Evolutionary conservation across 768 basidiomycete species (phyloP), one percentile per base, ranked within the genome.

Genomic region (Mycena belliarum): DNA sequence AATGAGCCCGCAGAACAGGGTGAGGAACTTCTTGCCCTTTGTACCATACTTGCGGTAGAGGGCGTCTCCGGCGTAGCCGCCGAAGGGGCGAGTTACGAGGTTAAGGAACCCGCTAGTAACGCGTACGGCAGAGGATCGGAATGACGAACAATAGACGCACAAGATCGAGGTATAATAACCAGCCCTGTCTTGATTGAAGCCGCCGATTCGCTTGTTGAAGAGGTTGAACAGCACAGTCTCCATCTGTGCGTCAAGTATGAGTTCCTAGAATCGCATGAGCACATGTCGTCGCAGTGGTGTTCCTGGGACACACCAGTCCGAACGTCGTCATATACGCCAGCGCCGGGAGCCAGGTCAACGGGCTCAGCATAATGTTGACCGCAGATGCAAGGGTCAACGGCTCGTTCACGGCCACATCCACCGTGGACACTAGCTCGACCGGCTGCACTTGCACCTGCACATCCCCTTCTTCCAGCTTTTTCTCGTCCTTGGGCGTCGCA

Each of bases 261-360:
- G 75, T 67, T 86, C 85, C 56, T 57, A n/a, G n/a, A n/a, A n/a
- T n/a, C n/a, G n/a, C n/a, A n/a, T n/a, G n/a, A n/a, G n/a, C n/a
- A n/a, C n/a, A n/a, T n/a, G n/a, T n/a, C n/a, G n/a, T n/a, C n/a
- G n/a, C n/a, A 37, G n/a, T 32, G 20, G 20, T n/a, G 24, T 40
- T 33, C 3, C 10, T n/a, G 37, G 11, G 40, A 24, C 56, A 10
- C 15, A 57, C 56, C 44, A 78, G 75, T 0, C 85, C 84, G 61
- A 86, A 85, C 3, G 83, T 82, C 1, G 79, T 79, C 35, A 79
- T 59, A 56, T 86, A 86, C 14, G 78, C 79, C 10, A 83, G 64
- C 0, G 79, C 69, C 0, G 83, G 83, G 3, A 85, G 75, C 81
- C 83, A 84, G 1, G 83, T 85, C 14, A 81, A 58, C 1, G 80